Conservation (phyloP, 495 filamentous ascomycete genomes). For the Trypethelium eluteriae region DNA sequence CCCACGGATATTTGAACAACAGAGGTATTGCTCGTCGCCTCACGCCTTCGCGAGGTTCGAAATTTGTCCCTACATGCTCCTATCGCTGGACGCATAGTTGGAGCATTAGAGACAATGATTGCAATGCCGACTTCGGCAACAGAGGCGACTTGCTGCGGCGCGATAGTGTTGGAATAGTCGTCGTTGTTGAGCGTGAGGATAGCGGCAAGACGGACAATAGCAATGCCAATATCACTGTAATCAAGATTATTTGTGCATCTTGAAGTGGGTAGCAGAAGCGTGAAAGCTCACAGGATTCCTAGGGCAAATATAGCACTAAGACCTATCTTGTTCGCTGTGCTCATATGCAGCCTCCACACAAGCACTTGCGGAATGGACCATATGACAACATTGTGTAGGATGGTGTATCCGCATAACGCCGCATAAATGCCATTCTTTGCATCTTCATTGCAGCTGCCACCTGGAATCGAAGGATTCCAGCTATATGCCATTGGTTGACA, state of each 20-base stretch:
- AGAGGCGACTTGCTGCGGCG: not conserved
- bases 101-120: not conserved
- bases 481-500: not conserved
- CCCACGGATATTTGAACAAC: not conserved
- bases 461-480: not conserved
- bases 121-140: not conserved
- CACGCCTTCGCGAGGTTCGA: not conserved
- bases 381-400: not conserved
- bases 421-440: not conserved
- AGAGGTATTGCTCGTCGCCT: not conserved
- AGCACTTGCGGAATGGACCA: conserved; percentile 3
- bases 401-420: not conserved
- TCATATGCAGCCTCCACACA: conserved; percentile 1
- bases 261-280: not conserved
- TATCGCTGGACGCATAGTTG: not conserved
- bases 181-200: not conserved
- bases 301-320: not conserved
- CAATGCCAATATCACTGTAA: not conserved
- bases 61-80: not conserved
- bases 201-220: not conserved
- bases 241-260: not conserved
- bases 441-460: not conserved
- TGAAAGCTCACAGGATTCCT: not conserved
- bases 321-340: not conserved
- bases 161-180: not conserved